phyloP scores from a whole-genome alignment of 1,284 basidiomycete species.

The Trichosporon faecale region DNA sequence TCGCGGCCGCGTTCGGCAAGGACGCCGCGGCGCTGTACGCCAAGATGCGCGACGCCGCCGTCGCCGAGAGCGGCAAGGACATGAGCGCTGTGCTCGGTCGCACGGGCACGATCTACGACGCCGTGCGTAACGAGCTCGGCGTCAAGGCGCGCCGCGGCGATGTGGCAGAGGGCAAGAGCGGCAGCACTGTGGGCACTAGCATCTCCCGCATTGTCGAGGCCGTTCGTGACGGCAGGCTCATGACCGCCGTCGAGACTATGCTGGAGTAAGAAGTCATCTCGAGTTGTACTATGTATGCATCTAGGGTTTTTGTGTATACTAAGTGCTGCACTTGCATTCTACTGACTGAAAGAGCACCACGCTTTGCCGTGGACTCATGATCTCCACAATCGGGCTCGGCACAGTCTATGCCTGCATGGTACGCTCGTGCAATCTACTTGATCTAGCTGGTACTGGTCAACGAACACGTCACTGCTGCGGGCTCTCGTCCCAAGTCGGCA shows the following conservation, averaged over 20 bases:
- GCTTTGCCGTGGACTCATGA: too few species aligned
- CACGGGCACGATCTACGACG: slow-evolving; percentile 17
- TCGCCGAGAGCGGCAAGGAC: slow-evolving; percentile 3
- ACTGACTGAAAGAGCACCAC: too few species aligned
- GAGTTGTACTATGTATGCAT: neutral
- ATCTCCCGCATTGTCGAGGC: slow-evolving; percentile 23
- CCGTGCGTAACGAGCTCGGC: slow-evolving; percentile 20
- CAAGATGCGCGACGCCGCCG: slow-evolving; percentile 14
- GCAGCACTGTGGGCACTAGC: slow-evolving; percentile 16
- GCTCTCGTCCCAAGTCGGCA: slow-evolving; percentile 7
- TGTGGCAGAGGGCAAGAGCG: slow-evolving; percentile 20
- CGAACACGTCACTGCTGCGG: neutral
- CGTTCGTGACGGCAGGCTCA: slow-evolving; percentile 22
- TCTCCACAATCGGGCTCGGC: too few species aligned
- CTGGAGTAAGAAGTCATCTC: neutral
- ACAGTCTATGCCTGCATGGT: too few species aligned
- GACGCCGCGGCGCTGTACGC: slow-evolving; percentile 17
- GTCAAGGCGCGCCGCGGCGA: slow-evolving; percentile 24
- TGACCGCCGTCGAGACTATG: slow-evolving; percentile 17
- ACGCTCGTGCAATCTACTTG: too few species aligned
- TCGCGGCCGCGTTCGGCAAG: slow-evolving; percentile 19
- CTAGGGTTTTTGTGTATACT: neutral
- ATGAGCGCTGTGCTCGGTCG: slow-evolving; percentile 19
- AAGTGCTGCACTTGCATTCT: too few species aligned
- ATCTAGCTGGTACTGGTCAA: too few species aligned